A percentile compares a stretch with the other conserved stretches of the same genome.
Evolutionary conservation across 1,284 basidiomycete species (phyloP).

Genomic region (Quambalaria eucalypti): DNA sequence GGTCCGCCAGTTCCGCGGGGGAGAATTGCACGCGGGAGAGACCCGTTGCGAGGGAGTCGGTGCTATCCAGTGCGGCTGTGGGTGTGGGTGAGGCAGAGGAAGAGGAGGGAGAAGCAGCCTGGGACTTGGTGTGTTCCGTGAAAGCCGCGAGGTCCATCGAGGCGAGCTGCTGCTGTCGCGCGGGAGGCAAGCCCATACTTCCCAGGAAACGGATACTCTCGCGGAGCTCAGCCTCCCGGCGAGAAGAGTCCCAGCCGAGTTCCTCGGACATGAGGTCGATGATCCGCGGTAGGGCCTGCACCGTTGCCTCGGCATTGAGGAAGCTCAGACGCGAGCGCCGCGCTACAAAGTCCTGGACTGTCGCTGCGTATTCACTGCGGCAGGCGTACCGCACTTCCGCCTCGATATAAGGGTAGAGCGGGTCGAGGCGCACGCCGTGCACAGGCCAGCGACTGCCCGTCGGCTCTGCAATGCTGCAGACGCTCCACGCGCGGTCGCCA

Average conservation of each 20-base stretch:
- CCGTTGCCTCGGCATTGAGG: slow-evolving; percentile 78
- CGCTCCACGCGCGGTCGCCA: slow-evolving; percentile 92
- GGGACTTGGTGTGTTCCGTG: slow-evolving; percentile 17
- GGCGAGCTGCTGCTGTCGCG: slow-evolving; percentile 26
- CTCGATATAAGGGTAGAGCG: slow-evolving; percentile 80
- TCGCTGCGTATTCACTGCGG: slow-evolving; percentile 81
- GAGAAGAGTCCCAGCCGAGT: slow-evolving; percentile 62
- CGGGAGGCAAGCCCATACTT: slow-evolving; percentile 48
- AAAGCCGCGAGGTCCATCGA: slow-evolving; percentile 27
- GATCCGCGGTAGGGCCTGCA: slow-evolving; percentile 73
- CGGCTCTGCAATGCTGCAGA: slow-evolving; percentile 69
- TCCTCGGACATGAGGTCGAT: slow-evolving; percentile 86
- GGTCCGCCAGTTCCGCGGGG: slow-evolving; percentile 36
- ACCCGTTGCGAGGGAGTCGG: slow-evolving; percentile 20
- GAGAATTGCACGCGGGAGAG: slow-evolving; percentile 27
- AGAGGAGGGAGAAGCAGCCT: not conserved
- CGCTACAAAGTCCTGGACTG: slow-evolving; percentile 81
- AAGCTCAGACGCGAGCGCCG: slow-evolving; percentile 84
- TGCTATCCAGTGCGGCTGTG: slow-evolving; percentile 19
- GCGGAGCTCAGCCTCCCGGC: slow-evolving; percentile 54
- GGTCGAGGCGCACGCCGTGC: slow-evolving; percentile 67
- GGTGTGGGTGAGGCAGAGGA: slow-evolving; percentile 6
- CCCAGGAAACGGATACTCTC: slow-evolving; percentile 43
- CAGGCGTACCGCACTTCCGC: slow-evolving; percentile 86
- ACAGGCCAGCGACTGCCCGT: slow-evolving; percentile 76